phyloP scores from a whole-genome alignment of 1,284 basidiomycete species.

The Crocinoboletus sp. region DNA sequence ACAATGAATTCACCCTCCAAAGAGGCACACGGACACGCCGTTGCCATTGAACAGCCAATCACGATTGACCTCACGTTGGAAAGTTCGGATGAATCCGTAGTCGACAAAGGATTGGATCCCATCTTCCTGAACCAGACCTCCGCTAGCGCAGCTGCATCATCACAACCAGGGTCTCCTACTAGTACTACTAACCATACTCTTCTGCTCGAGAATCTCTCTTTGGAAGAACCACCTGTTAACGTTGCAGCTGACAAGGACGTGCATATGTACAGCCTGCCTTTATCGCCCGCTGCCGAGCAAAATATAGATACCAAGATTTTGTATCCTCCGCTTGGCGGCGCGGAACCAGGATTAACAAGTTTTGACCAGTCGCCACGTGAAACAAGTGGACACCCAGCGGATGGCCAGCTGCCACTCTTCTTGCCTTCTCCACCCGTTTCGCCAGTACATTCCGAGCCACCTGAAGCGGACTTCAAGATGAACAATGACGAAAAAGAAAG shows the following conservation, averaged over 20 bases:
- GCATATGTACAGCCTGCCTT: slow-evolving; percentile 20
- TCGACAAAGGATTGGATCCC: slow-evolving; percentile 9
- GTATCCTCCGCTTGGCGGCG: slow-evolving; percentile 4
- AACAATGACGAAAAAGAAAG: slow-evolving; percentile 5
- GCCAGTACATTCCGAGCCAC: slow-evolving; percentile 18
- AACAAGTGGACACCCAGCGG: slow-evolving; percentile 6
- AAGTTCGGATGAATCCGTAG: slow-evolving; percentile 22
- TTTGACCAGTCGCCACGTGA: slow-evolving; percentile 13
- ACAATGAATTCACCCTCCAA: neutral
- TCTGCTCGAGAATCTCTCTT: slow-evolving; percentile 19
- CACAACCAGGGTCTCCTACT: slow-evolving; percentile 7
- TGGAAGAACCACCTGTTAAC: slow-evolving; percentile 18
- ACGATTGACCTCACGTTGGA: slow-evolving; percentile 30
- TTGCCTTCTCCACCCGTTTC: slow-evolving; percentile 29
- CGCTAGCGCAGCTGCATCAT: slow-evolving; percentile 1
- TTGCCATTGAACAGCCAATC: slow-evolving; percentile 17
- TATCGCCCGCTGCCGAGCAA: slow-evolving; percentile 8
- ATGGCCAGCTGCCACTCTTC: slow-evolving; percentile 27
- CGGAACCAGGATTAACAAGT: slow-evolving; percentile 3
- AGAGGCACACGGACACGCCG: slow-evolving; percentile 1
- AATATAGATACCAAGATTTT: slow-evolving; percentile 8
- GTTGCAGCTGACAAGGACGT: slow-evolving; percentile 13
- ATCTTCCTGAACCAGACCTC: slow-evolving; percentile 8
- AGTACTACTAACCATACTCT: slow-evolving; percentile 18
- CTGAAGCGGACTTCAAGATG: slow-evolving; percentile 22